Base-by-base conservation (phyloP, 2,329 filamentous ascomycete genomes). In the Alternaria alternata region DNA sequence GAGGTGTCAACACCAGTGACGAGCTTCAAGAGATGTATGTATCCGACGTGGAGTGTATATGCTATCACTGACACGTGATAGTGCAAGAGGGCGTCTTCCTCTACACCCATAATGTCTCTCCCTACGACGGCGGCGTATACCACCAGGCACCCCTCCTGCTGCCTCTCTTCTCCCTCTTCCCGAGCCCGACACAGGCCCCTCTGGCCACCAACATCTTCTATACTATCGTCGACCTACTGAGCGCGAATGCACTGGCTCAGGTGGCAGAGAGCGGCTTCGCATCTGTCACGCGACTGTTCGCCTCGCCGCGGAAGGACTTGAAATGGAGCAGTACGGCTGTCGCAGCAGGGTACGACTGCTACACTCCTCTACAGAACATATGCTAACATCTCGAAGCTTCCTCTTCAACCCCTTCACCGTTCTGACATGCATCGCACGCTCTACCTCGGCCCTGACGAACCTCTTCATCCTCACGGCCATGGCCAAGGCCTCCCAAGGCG, bases 1-100 rank as follows among this genome's bases (percentile, higher is more conserved):
- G 95, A 99, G 84, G 91, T 99, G 73, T 97, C 95, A 44, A 99
- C 95, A 22, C 94, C 95, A 39, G 91, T 98, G 47, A 97, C 93
- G 71, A 97, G 94, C 86, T 99, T 97, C 87, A 98, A 98, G 84
- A 88, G 95, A 87, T 84, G 94, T 96, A 85, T 80, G 66, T 61
- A 34, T 28, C n/a, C 16, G n/a, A 18, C 0, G 5, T 20, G 5
- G 9, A 4, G 7, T 36, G 20, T 28, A 1, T 7, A 4, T 5
- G 8, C 42, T 9, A 34, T 5, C 32, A 22, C 68, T 71, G 24
- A 73, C 63, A 26, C 5, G 16, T 7, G 1, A 4, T 70, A 96
- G 93, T 98, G 56, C 94, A 98, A 84, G 95, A 99, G 81, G 95
- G 95, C 20, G 83, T 99, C 59, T 99, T 97, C 74, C 88, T 99